phyloP scores from a whole-genome alignment of 768 basidiomycete genomes.

The Xerocomellus dryophilus region DNA sequence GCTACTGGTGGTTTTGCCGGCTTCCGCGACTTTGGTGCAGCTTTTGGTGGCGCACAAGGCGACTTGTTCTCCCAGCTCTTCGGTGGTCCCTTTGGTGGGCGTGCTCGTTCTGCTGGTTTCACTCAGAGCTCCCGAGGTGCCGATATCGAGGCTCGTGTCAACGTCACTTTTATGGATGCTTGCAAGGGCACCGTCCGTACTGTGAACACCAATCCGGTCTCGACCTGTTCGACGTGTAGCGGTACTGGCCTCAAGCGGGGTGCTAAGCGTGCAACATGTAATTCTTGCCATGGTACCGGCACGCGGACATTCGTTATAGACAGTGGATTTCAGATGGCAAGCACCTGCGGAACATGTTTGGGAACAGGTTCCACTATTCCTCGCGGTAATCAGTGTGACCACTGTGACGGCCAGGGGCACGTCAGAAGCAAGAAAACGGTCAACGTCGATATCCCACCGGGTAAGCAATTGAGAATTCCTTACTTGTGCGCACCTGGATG shows the following conservation, averaged over 20 bases:
- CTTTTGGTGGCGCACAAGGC: conserved; percentile 52
- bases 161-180: conserved; percentile 88
- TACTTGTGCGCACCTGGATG: not conserved
- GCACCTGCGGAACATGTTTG: conserved; percentile 78
- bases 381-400: conserved; percentile 69
- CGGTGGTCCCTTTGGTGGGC: conserved; percentile 57
- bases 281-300: conserved; percentile 81
- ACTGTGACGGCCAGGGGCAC: conserved; percentile 85
- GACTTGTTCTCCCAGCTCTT: conserved; percentile 90
- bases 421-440: conserved; percentile 76
- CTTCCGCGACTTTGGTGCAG: conserved; percentile 66
- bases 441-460: conserved; percentile 81
- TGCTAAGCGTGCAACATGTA: conserved; percentile 75
- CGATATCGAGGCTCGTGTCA: conserved; percentile 76
- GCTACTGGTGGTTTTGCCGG: conserved; percentile 60
- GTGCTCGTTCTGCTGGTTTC: conserved; percentile 41
- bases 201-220: conserved; percentile 75
- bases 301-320: conserved; percentile 86
- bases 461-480: conserved; percentile 42
- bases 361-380: conserved; percentile 83
- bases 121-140: conserved; percentile 56
- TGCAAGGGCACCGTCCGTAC: conserved; percentile 82
- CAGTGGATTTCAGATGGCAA: conserved; percentile 95
- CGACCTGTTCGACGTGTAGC: conserved; percentile 79
- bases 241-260: conserved; percentile 87